Conservation (phyloP, 257 asterid species). For the Cynanchum wilfordii region DNA sequence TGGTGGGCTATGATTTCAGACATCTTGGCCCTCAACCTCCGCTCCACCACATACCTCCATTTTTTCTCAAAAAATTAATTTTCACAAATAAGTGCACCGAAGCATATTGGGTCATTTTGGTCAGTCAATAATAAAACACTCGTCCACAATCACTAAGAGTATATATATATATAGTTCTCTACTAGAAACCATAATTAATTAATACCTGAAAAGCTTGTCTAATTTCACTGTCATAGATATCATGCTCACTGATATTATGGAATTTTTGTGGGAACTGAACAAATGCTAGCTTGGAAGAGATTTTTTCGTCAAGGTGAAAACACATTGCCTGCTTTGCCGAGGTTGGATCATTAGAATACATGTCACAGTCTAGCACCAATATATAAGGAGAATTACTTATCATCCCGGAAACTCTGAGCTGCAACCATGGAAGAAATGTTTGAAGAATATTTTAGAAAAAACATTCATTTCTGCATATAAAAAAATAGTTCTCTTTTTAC, state of each 20-base stretch:
- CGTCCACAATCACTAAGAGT: no score
- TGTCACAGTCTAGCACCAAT: constrained; percentile 46
- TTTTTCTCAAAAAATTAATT: no score
- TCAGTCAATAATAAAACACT: no score
- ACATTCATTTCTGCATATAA: no score
- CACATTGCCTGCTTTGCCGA: constrained; percentile 58
- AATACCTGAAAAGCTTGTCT: constrained; percentile 25
- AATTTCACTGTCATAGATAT: constrained; percentile 44
- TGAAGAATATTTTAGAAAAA: not conserved
- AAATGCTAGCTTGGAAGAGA: constrained; percentile 36
- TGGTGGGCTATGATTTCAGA: no score
- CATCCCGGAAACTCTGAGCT: constrained; percentile 62
- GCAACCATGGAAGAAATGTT: constrained; percentile 18
- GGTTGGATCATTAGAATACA: constrained; percentile 40
- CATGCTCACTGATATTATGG: constrained; percentile 41
- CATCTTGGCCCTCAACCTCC: no score
- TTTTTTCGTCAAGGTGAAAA: constrained; percentile 33
- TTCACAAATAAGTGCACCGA: no score
- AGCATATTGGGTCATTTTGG: no score
- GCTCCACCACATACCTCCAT: no score
- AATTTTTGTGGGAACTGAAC: constrained; percentile 73
- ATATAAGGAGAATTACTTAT: constrained; percentile 71
- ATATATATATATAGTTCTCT: no score
- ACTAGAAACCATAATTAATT: not conserved
- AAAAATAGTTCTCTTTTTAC: no score